phyloP scores from a whole-genome alignment of 495 filamentous ascomycete species.

The Usnea hakonensis region DNA sequence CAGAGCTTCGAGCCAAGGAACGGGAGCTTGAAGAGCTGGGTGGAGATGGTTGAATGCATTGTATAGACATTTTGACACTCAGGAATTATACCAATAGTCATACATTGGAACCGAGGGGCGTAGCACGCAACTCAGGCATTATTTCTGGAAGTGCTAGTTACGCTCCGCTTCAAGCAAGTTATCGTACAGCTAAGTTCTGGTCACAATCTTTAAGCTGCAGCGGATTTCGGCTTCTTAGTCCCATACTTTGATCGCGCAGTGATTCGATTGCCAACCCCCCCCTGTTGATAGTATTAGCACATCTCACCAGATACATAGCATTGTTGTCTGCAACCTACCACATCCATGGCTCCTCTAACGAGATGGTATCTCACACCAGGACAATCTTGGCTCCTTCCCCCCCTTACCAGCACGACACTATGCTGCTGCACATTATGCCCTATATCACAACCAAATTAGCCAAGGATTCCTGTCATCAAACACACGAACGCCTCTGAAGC shows the following conservation, averaged over 20 bases:
- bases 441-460: constrained; percentile 22
- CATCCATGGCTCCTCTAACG: constrained; percentile 84
- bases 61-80: background rate
- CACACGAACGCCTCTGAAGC: background rate
- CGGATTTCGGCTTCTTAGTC: constrained; percentile 88
- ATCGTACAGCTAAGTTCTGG: background rate
- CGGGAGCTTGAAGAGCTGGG: constrained; percentile 65
- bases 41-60: constrained; percentile 8
- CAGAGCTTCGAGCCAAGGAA: constrained; percentile 67
- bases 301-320: constrained; percentile 14
- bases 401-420: constrained; percentile 87
- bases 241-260: constrained; percentile 91
- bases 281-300: constrained; percentile 45
- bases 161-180: background rate
- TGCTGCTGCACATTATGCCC: constrained; percentile 99
- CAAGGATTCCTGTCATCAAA: background rate
- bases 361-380: constrained; percentile 95
- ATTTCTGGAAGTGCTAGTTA: background rate
- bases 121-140: background rate
- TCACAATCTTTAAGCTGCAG: background rate
- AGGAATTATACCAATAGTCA: constrained; percentile 7
- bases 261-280: constrained; percentile 78
- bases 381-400: constrained; percentile 90
- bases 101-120: constrained; percentile 4
- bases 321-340: constrained; percentile 56